A percentile compares a stretch with the other conserved stretches of the same genome.
These are phyloP conservation scores for Forsythia viridissima DNA, from an alignment of 257 asterid genomes.

Conservation along the genomic window DNA sequence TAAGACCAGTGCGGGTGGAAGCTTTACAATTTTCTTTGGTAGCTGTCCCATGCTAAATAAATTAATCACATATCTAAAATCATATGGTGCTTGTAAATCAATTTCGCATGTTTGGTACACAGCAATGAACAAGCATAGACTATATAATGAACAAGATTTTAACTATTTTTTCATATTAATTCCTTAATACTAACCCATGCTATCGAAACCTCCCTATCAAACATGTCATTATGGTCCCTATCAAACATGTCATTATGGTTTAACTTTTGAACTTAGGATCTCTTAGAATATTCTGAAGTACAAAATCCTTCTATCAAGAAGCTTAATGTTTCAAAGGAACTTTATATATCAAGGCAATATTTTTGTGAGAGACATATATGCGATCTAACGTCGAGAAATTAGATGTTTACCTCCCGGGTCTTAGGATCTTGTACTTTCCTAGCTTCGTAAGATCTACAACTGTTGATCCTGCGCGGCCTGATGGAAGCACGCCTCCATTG, in stretches of 20 bases:
- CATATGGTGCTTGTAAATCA: too few relatives aligned
- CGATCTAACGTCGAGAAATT: background rate
- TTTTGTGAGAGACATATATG: background rate
- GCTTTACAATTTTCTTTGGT: background rate
- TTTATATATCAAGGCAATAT: background rate
- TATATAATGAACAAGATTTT: background rate
- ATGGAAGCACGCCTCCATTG: constrained; percentile 81
- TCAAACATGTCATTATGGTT: too few relatives aligned
- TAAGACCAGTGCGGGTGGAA: background rate
- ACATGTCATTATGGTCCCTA: too few relatives aligned
- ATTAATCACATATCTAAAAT: background rate
- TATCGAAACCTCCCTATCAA: too few relatives aligned
- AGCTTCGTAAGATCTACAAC: constrained; percentile 71
- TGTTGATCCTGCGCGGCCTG: constrained; percentile 89
- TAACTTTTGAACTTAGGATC: too few relatives aligned
- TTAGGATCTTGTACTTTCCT: constrained; percentile 74
- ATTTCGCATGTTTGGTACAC: too few relatives aligned
- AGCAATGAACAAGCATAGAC: too few relatives aligned
- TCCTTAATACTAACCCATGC: background rate
- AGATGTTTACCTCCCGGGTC: constrained; percentile 77
- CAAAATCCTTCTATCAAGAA: background rate
- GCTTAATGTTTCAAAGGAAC: background rate
- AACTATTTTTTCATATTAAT: background rate
- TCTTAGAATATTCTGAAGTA: background rate
- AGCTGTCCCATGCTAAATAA: too few relatives aligned